Evolutionary conservation across 139 green algal species (phyloP).

Genomic region (Haematococcus lacustris): DNA sequence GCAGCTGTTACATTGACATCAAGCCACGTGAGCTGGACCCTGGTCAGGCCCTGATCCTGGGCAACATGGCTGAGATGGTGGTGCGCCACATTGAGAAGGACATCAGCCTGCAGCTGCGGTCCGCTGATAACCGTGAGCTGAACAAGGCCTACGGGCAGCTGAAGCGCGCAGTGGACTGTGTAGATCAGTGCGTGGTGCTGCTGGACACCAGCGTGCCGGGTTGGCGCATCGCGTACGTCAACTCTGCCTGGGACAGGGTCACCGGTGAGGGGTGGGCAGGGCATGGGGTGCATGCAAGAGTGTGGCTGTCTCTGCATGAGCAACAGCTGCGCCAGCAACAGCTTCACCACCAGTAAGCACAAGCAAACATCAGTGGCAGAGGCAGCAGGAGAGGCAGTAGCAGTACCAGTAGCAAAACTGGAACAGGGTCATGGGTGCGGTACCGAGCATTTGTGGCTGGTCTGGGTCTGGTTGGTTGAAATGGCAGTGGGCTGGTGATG

Average conservation of each 20-base stretch:
- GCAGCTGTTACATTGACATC: constrained; percentile 59
- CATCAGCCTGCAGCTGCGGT: constrained; percentile 24
- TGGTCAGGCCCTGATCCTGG: constrained; percentile 50
- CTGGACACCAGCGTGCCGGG: constrained; percentile 16
- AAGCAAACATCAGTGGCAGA: background rate
- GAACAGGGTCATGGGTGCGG: background rate
- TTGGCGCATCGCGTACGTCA: constrained; percentile 26
- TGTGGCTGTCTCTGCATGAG: background rate
- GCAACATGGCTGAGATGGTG: constrained; percentile 71
- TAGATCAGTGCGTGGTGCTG: constrained; percentile 32
- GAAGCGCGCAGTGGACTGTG: constrained; percentile 29
- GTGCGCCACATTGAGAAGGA: constrained; percentile 69
- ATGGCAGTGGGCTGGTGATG: too few species aligned
- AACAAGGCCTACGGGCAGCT: constrained; percentile 14
- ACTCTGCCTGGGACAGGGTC: constrained; percentile 16
- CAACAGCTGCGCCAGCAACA: background rate
- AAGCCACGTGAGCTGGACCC: constrained; percentile 44
- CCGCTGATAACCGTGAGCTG: background rate
- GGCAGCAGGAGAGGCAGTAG: background rate
- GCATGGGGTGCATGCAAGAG: too few species aligned
- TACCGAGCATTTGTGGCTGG: background rate
- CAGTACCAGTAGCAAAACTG: background rate
- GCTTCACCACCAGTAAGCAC: background rate
- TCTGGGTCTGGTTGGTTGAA: too few species aligned
- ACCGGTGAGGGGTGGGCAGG: constrained; percentile 5